Base-by-base conservation (phyloP, 495 filamentous ascomycete species). In the Bombardia bombarda region DNA sequence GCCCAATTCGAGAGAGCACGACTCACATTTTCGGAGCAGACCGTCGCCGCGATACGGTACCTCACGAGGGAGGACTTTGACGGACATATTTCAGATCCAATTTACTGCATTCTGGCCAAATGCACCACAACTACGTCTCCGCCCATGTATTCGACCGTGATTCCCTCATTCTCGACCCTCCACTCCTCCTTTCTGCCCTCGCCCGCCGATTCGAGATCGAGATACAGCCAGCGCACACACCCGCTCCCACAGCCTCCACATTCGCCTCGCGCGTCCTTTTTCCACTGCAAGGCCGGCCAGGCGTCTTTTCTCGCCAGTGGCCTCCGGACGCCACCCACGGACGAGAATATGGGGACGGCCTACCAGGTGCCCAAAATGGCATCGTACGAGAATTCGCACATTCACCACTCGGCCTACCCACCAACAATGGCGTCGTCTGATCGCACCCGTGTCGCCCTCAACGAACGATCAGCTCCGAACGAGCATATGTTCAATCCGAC, bases 261-360 rank as follows among this genome's bases (percentile, higher is more conserved):
- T 28, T 13, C 26, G n/a, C n/a, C 35, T n/a, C 4, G 6, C 21
- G 7, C 21, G 20, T n/a, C 20, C 20, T 24, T 9, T n/a, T n/a
- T n/a, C 35, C 12, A 21, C 21, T 7, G 20, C 21, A 38, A 16
- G 14, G 22, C 33, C n/a, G 14, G 30, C 32, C 43, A 40, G 38
- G 68, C n/a, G n/a, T n/a, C n/a, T 18, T 6, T 16, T 19, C n/a
- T 19, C 14, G 25, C 28, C 5, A 31, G 52, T 50, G 69, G 71
- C 40, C 66, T 76, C 46, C 68, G 55, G 48, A 74, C 72, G 43
- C 74, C 72, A 19, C 72, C 73, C 7, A 49, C 57, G 42, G 71
- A 75, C 52, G 63, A 64, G 38, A 47, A 45, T 20, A 73, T 73
- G 58, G 72, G 58, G 41, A 65, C 72, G 41, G 57, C 70, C 19